Conservation (phyloP, 2,329 filamentous ascomycete species). For the Amylocarpus encephaloides region DNA sequence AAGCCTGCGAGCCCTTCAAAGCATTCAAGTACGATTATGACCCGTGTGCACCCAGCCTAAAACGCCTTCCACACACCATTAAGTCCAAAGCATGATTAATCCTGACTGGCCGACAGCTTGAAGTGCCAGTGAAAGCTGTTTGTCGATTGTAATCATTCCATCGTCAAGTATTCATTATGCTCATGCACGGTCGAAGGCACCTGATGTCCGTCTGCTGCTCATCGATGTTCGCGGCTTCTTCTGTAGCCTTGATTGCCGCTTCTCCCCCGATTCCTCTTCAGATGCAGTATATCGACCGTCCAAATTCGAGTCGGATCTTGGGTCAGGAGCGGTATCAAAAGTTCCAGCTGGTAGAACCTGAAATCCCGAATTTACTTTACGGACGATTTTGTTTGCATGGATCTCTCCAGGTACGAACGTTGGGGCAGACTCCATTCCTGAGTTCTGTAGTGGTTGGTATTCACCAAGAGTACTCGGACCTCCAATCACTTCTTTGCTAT, state of each 20-base stretch:
- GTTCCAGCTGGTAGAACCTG: slow-evolving; percentile 38
- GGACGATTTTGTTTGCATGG: slow-evolving; percentile 31
- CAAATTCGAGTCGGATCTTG: slow-evolving; percentile 10
- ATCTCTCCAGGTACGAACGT: slow-evolving; percentile 34
- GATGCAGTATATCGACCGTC: slow-evolving; percentile 9
- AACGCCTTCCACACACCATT: too few relatives aligned
- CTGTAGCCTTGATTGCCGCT: slow-evolving; percentile 36
- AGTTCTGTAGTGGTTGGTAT: slow-evolving; percentile 9
- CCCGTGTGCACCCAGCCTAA: too few relatives aligned
- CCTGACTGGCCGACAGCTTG: too few relatives aligned
- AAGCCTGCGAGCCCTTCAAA: too few relatives aligned
- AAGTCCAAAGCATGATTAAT: too few relatives aligned
- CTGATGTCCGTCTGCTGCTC: slow-evolving; percentile 11
- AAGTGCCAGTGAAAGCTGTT: too few relatives aligned
- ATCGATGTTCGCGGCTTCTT: slow-evolving; percentile 34
- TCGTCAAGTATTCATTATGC: neutral
- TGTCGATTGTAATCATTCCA: neutral
- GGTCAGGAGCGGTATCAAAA: slow-evolving; percentile 22
- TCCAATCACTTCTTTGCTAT: neutral
- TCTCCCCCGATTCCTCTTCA: slow-evolving; percentile 17
- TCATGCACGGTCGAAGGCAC: slow-evolving; percentile 12
- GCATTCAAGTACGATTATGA: too few relatives aligned
- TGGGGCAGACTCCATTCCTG: slow-evolving; percentile 13
- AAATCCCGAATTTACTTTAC: slow-evolving; percentile 36
- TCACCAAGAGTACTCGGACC: slow-evolving; percentile 1